Conservation (phyloP, 2,329 filamentous ascomycete genomes). For the Diaporthe helianthi region DNA sequence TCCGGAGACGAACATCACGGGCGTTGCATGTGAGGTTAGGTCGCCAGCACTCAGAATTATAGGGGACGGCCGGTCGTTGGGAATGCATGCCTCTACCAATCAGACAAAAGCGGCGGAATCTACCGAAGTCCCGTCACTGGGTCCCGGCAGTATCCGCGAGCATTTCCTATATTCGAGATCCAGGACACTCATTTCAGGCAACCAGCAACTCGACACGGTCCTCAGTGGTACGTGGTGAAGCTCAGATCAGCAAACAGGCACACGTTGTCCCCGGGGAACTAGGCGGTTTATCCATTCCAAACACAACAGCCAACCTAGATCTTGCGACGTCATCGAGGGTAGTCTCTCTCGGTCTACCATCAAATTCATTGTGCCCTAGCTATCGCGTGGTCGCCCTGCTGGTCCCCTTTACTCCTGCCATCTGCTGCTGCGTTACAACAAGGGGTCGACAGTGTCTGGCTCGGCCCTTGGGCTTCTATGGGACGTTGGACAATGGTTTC, state of each 20-base stretch:
- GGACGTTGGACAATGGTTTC: neutral
- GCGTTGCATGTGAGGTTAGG: neutral
- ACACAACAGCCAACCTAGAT: neutral
- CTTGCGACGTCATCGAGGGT: neutral
- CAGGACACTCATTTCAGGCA: neutral
- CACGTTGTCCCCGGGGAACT: neutral
- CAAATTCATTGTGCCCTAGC: neutral
- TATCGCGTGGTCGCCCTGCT: neutral
- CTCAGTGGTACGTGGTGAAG: neutral
- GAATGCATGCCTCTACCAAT: neutral
- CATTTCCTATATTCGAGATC: neutral
- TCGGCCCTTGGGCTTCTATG: neutral
- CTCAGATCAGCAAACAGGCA: neutral
- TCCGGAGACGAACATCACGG: neutral
- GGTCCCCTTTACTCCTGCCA: neutral
- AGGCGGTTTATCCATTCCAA: neutral
- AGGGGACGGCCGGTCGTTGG: neutral
- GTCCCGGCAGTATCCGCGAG: neutral
- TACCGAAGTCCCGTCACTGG: neutral
- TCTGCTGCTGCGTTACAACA: neutral
- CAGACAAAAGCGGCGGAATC: neutral
- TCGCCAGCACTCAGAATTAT: neutral
- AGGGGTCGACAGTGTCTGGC: conserved; percentile 31
- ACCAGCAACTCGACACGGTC: neutral
- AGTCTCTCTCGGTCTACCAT: neutral